Conservation (phyloP, 768 basidiomycete genomes). For the Calocybe indica region DNA sequence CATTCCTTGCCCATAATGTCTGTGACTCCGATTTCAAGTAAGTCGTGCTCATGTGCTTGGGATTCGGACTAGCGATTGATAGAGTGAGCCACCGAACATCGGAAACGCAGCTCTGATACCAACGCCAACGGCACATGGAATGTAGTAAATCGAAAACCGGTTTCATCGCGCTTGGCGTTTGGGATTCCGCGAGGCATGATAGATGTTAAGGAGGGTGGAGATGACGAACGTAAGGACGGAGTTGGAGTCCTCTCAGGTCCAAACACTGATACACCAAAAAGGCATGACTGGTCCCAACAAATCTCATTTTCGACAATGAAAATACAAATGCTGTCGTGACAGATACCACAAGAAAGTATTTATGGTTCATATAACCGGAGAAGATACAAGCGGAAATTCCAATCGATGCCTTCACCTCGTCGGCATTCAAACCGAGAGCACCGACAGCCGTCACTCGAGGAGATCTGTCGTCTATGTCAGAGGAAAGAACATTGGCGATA, state of each 20-base stretch:
- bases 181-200: constrained; percentile 80
- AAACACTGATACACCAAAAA: neutral
- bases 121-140: constrained; percentile 79
- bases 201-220: neutral
- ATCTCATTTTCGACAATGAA: neutral
- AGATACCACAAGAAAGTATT: too few relatives aligned
- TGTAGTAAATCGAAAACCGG: constrained; percentile 73
- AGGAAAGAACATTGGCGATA: too few relatives aligned
- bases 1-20: constrained; percentile 68
- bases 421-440: too few relatives aligned
- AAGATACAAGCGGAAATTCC: too few relatives aligned
- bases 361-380: too few relatives aligned
- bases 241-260: neutral
- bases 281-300: too few relatives aligned
- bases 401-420: too few relatives aligned
- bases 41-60: constrained; percentile 71
- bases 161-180: constrained; percentile 75
- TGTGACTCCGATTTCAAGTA: constrained; percentile 78
- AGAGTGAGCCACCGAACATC: neutral
- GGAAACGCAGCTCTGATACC: constrained; percentile 11
- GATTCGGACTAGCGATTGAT: constrained; percentile 51
- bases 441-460: too few relatives aligned
- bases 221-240: neutral
- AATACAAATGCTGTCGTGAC: too few relatives aligned
- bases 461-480: too few relatives aligned